These are phyloP conservation scores for Fusarium mundagurra DNA, from an alignment of 2,329 filamentous ascomycete genomes.

Conservation along the genomic window DNA sequence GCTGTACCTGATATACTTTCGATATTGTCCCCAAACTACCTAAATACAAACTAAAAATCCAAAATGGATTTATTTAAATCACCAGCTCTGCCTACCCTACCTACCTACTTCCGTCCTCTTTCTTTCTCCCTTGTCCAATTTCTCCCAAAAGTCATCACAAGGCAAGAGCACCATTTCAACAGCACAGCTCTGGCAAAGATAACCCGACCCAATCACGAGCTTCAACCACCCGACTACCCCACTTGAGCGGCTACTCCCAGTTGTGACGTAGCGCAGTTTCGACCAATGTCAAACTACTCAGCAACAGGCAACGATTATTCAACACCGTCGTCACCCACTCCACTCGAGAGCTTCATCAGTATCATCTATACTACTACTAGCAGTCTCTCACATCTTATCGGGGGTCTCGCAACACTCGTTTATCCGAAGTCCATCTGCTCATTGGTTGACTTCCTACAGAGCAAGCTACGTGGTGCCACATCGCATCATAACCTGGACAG, in stretches of 20 bases:
- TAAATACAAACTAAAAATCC: background rate
- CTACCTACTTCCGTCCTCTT: background rate
- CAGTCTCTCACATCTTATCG: conserved; percentile 2
- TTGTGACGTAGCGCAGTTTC: conserved; percentile 8
- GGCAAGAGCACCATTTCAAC: background rate
- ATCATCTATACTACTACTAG: conserved; percentile 3
- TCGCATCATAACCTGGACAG: conserved; percentile 5
- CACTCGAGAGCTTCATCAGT: background rate
- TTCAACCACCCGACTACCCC: background rate
- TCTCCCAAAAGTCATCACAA: background rate
- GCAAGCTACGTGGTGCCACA: background rate
- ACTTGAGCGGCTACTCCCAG: background rate
- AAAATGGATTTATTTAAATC: no score
- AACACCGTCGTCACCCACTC: conserved; percentile 12
- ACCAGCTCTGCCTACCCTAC: background rate
- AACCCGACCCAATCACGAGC: conserved; percentile 1
- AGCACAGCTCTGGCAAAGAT: background rate
- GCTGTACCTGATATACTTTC: background rate
- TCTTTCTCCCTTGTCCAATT: no score
- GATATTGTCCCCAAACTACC: background rate
- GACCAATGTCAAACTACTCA: background rate
- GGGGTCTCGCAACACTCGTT: conserved; percentile 12
- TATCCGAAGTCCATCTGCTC: background rate
- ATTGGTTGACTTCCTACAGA: background rate
- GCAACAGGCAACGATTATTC: conserved; percentile 8